Percentiles rank a stretch among this genome's conserved stretches.
phyloP scores from a whole-genome alignment of 768 basidiomycete species.

The Arthromyces matolae region DNA sequence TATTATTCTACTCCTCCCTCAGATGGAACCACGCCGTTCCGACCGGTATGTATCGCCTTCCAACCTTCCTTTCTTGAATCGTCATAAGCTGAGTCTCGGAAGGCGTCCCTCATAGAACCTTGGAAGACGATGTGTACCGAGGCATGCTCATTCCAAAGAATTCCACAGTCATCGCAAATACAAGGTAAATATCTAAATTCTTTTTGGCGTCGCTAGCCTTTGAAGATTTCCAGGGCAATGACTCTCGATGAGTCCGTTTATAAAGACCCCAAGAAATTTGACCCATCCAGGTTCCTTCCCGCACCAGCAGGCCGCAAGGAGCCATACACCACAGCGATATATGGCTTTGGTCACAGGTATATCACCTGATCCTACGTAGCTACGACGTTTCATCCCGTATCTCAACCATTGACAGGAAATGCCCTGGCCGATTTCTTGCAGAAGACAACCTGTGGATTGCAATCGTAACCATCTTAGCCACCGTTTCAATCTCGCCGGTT shows the following conservation, averaged over 20 bases:
- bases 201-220: neutral
- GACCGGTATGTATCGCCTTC: slow-evolving; percentile 9
- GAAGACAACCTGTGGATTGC: slow-evolving; percentile 34
- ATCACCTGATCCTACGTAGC: too few relatives aligned
- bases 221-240: slow-evolving; percentile 29
- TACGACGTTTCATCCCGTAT: neutral
- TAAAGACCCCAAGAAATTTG: slow-evolving; percentile 34
- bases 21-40: slow-evolving; percentile 20
- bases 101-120: neutral
- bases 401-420: slow-evolving; percentile 19
- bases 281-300: slow-evolving; percentile 37
- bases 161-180: slow-evolving; percentile 35
- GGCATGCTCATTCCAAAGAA: slow-evolving; percentile 30
- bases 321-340: slow-evolving; percentile 8
- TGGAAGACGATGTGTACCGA: slow-evolving; percentile 1
- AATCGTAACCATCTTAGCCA: slow-evolving; percentile 17
- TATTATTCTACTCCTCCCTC: too few relatives aligned
- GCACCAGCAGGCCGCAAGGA: slow-evolving; percentile 10
- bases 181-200: slow-evolving; percentile 27
- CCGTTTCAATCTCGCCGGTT: slow-evolving; percentile 34
- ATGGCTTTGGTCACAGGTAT: slow-evolving; percentile 25
- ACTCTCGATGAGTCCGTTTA: slow-evolving; percentile 34
- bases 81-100: too few relatives aligned
- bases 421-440: slow-evolving; percentile 39
- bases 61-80: neutral